Conservation (phyloP, 306 rosid species). For the Corylus avellana region DNA sequence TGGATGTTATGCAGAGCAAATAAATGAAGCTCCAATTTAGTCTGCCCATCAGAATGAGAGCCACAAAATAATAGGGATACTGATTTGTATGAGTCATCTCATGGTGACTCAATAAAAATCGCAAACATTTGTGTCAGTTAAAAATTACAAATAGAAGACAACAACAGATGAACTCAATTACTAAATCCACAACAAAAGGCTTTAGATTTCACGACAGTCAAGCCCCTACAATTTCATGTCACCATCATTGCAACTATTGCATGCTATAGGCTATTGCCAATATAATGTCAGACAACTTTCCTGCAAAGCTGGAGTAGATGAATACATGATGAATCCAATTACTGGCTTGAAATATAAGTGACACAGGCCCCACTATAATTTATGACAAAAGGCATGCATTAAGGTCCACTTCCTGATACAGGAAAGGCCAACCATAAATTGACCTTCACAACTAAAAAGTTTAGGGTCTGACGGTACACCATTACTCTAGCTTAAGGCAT, state of each 20-base stretch:
- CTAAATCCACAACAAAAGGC: neutral
- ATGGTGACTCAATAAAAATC: neutral
- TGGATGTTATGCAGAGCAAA: slow-evolving; percentile 6
- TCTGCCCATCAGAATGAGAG: slow-evolving; percentile 22
- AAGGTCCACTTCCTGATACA: neutral
- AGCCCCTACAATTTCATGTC: neutral
- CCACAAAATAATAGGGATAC: neutral
- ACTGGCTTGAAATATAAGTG: neutral
- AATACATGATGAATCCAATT: neutral
- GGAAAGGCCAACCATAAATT: neutral
- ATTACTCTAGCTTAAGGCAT: neutral
- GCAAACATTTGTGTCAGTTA: neutral
- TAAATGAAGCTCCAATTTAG: slow-evolving; percentile 23
- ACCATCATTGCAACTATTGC: neutral
- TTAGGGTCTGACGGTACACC: neutral
- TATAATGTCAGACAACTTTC: neutral
- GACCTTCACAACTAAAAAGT: neutral
- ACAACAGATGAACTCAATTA: neutral
- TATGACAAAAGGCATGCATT: neutral
- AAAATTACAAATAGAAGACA: neutral
- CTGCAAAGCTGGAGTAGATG: neutral
- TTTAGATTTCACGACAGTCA: neutral
- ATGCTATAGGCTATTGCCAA: neutral
- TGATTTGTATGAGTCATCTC: neutral
- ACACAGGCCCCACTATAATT: neutral